Base-by-base conservation (phyloP, 768 basidiomycete genomes). In the Termitomyces sp. region DNA sequence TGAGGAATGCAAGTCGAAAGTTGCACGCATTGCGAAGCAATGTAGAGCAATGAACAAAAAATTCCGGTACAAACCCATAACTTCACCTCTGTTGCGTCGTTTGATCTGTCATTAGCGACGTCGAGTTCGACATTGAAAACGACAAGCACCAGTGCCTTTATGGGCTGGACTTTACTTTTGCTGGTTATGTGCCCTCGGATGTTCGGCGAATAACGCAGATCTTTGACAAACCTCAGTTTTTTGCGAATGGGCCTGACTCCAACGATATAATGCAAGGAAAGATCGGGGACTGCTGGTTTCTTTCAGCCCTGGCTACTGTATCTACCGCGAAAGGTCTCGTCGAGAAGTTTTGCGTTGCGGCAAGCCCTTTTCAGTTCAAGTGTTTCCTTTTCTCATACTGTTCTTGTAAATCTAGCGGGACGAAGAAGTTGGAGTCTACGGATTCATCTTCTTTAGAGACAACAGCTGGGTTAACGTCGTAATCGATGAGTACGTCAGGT, bases 391-490 rank as follows among this genome's bases (percentile, higher is more conserved):
- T 9, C 22, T 26, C 13, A 24, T 44, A 44, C 11, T 28, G 30
- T 24, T 55, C 13, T 24, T 20, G n/a, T 43, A 18, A 14, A 11
- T 41, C 1, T 48, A 79, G 77, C 72, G 79, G 26, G 79, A 83
- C 57, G 80, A 83, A 61, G 41, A 75, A 60, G 75, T 82, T 36
- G 81, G 82, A 13, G 75, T 84, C 0, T 84, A 83, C 62, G 83
- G 83, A 5, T 84, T 82, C 67, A 79, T 83, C 40, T 83, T 84
- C 67, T 82, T 77, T 67, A 64, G 79, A 28, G 80, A 84, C 56
- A 70, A 71, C 32, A 65, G 65, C 38, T 84, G 82, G 82, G 76
- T 77, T 13, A 77, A 76, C 18, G 79, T 84, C 5, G 72, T 84
- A 18, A 76, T 84, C 53, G 83, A 84, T 62, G 82, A 84, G 81